Percentiles rank a stretch among this genome's conserved stretches.
Conservation (phyloP, 129 eudicot genomes). For the Flaveria bidentis region DNA sequence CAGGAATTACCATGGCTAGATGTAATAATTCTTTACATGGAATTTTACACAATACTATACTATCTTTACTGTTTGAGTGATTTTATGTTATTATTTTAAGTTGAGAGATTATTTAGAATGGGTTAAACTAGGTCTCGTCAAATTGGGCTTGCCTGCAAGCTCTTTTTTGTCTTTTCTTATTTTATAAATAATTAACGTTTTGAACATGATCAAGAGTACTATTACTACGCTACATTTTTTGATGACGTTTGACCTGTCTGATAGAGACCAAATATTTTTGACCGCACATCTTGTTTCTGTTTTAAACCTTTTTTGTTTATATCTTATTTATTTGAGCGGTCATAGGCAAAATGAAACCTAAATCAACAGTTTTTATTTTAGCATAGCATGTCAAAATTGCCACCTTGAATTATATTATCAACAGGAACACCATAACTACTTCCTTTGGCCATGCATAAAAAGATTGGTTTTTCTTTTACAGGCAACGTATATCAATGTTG, state of each 20-base stretch:
- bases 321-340: background rate
- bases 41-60: background rate
- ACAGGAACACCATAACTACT: background rate
- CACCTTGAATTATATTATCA: background rate
- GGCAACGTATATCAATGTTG: conserved; percentile 78
- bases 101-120: background rate
- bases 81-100: background rate
- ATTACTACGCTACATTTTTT: conserved; percentile 5
- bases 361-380: background rate
- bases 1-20: conserved; percentile 51
- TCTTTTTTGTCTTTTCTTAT: background rate
- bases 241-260: background rate
- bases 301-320: background rate
- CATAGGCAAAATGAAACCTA: background rate
- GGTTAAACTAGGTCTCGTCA: background rate
- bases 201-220: background rate
- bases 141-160: background rate
- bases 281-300: background rate
- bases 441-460: background rate
- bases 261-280: background rate
- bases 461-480: conserved; percentile 37
- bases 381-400: background rate
- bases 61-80: conserved; percentile 8
- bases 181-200: background rate
- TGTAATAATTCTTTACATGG: conserved; percentile 41